Evolutionary conservation across 2,329 filamentous ascomycete species (phyloP).

Genomic region (Juglanconis sp.): DNA sequence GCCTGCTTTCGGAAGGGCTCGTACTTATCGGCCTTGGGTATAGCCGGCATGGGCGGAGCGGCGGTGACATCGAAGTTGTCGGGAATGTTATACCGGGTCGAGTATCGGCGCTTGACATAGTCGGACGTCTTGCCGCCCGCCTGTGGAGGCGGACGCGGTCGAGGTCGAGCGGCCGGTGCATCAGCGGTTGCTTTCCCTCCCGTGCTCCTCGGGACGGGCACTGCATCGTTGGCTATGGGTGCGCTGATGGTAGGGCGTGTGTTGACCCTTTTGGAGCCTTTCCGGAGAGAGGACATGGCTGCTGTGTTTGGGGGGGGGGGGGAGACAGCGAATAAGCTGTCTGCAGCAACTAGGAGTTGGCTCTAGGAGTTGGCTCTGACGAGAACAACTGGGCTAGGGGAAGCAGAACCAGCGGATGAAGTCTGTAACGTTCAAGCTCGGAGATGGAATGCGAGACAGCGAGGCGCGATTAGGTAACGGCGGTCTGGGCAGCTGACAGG

Average conservation of each 20-base stretch:
- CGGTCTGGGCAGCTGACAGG: background rate
- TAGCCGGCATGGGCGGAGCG: conserved; percentile 65
- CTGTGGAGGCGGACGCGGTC: conserved; percentile 47
- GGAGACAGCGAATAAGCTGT: background rate
- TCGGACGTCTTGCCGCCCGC: conserved; percentile 67
- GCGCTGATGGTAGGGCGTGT: conserved; percentile 60
- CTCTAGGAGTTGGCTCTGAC: background rate
- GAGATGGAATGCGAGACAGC: background rate
- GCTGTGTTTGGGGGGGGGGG: background rate
- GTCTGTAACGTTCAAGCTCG: background rate
- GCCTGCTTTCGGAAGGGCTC: conserved; percentile 37
- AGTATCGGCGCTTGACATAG: conserved; percentile 91
- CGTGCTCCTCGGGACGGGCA: conserved; percentile 31
- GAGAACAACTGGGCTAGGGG: background rate
- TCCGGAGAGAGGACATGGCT: conserved; percentile 61
- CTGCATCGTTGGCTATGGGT: conserved; percentile 49
- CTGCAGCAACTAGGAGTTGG: background rate
- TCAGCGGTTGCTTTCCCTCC: conserved; percentile 29
- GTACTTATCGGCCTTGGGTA: conserved; percentile 61
- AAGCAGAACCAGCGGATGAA: background rate
- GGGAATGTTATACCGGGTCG: conserved; percentile 78
- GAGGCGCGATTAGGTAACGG: background rate
- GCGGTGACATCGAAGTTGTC: conserved; percentile 65
- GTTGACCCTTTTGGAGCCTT: conserved; percentile 55
- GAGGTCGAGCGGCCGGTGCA: conserved; percentile 28